phyloP scores from a whole-genome alignment of 2,329 filamentous ascomycete species.

The Hypoxylon sp. region DNA sequence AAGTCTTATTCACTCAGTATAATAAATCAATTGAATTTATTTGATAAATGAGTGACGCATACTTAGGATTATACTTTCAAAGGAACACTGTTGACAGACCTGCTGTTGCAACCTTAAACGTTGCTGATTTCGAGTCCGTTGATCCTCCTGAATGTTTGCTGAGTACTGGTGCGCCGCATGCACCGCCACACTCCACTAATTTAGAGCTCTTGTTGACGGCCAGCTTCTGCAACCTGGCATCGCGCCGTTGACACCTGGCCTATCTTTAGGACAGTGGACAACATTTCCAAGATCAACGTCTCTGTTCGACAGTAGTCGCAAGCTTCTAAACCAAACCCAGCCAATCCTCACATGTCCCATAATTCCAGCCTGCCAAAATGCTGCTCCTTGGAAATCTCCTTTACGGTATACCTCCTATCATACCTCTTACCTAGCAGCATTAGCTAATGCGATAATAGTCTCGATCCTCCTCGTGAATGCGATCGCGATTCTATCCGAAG shows the following conservation, averaged over 20 bases:
- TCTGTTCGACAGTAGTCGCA: constrained; percentile 6
- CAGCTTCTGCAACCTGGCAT: constrained; percentile 16
- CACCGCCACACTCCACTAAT: constrained; percentile 31
- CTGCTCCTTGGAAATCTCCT: constrained; percentile 80
- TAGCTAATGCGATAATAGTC: constrained; percentile 64
- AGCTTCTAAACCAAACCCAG: constrained; percentile 7
- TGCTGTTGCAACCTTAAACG: constrained; percentile 18
- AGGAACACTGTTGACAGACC: constrained; percentile 22
- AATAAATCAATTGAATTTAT: not conserved
- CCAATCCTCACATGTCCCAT: constrained; percentile 31
- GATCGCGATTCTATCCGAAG: constrained; percentile 93
- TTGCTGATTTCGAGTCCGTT: constrained; percentile 6
- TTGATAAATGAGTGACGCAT: not conserved
- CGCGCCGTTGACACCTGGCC: constrained; percentile 42
- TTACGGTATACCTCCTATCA: constrained; percentile 69
- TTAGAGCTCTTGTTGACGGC: not conserved
- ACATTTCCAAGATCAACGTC: constrained; percentile 6
- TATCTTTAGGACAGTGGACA: constrained; percentile 10
- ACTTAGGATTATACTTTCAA: constrained; percentile 6
- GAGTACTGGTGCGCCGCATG: constrained; percentile 5
- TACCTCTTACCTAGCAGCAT: constrained; percentile 22
- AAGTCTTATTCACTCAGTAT: constrained; percentile 1
- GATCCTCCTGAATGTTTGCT: not conserved
- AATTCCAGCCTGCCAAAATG: constrained; percentile 64
- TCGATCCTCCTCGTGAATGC: constrained; percentile 92